phyloP scores from a whole-genome alignment of 805 yeast genomes.

The Pichia kluyveri region DNA sequence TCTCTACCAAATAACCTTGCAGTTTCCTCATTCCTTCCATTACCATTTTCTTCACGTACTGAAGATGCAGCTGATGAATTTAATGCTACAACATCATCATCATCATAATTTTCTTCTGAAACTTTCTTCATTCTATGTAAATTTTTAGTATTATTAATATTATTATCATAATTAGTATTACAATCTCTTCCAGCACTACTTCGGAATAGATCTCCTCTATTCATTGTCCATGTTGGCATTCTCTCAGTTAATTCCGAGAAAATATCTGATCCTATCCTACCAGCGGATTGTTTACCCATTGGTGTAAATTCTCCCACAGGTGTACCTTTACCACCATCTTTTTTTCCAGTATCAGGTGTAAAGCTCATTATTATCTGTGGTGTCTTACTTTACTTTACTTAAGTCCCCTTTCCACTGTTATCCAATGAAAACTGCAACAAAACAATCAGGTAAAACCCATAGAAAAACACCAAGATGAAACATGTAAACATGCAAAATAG shows the following conservation, averaged over 20 bases:
- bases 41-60: slow-evolving; percentile 13
- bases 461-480: too few species aligned
- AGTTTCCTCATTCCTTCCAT: slow-evolving; percentile 4
- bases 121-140: too few species aligned
- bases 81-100: not conserved
- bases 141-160: not conserved
- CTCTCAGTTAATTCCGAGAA: not conserved
- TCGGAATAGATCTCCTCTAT: not conserved
- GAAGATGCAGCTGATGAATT: slow-evolving; percentile 14
- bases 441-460: too few species aligned
- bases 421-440: too few species aligned
- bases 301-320: slow-evolving; percentile 9
- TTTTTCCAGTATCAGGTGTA: not conserved
- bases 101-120: not conserved
- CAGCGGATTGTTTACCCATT: slow-evolving; percentile 7
- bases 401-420: too few species aligned
- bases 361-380: not conserved
- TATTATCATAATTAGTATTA: not conserved
- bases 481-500: too few species aligned
- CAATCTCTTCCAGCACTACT: too few species aligned
- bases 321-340: not conserved
- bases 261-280: not conserved
- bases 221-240: not conserved
- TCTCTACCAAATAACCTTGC: slow-evolving; percentile 10
- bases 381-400: too few species aligned